Evolutionary conservation across 495 filamentous ascomycete species (phyloP).

Genomic region (Apodospora peruviana): DNA sequence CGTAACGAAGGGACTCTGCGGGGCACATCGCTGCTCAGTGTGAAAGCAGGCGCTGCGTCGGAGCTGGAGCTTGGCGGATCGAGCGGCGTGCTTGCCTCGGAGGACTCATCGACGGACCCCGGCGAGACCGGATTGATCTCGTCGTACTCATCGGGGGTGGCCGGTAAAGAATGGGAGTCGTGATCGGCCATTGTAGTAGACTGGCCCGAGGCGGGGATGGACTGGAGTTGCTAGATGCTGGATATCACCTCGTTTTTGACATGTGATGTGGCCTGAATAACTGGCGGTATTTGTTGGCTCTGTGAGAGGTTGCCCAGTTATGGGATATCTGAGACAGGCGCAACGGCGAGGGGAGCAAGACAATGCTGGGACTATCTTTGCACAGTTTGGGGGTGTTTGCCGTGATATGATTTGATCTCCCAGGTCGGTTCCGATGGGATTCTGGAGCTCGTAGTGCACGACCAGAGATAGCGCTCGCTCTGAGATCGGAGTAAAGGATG

Average conservation of each 20-base stretch:
- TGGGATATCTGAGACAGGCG: too few species aligned
- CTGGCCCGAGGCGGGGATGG: background rate
- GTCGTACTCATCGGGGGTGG: constrained; percentile 33
- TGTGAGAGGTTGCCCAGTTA: background rate
- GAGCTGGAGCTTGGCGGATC: constrained; percentile 33
- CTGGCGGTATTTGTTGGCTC: too few species aligned
- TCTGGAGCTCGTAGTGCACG: too few species aligned
- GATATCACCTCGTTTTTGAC: constrained; percentile 5
- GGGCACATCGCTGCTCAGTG: constrained; percentile 19
- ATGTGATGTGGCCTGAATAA: constrained; percentile 4
- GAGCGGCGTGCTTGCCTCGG: constrained; percentile 41
- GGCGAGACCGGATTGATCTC: constrained; percentile 36
- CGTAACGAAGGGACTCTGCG: constrained; percentile 50
- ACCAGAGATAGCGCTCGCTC: too few species aligned
- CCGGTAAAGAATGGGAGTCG: constrained; percentile 25
- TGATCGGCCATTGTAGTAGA: constrained; percentile 27
- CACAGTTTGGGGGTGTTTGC: too few species aligned
- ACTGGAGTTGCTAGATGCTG: background rate
- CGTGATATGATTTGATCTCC: too few species aligned
- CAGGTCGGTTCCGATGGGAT: too few species aligned
- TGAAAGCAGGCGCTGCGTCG: constrained; percentile 16
- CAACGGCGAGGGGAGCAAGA: too few species aligned
- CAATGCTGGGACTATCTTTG: too few species aligned
- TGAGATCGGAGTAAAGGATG: too few species aligned
- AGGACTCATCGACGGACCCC: constrained; percentile 34